A percentile compares a stretch with the other conserved stretches of the same genome.
Evolutionary conservation across 1,284 basidiomycete species (phyloP).

Genomic region (Sphagnurus paluster): DNA sequence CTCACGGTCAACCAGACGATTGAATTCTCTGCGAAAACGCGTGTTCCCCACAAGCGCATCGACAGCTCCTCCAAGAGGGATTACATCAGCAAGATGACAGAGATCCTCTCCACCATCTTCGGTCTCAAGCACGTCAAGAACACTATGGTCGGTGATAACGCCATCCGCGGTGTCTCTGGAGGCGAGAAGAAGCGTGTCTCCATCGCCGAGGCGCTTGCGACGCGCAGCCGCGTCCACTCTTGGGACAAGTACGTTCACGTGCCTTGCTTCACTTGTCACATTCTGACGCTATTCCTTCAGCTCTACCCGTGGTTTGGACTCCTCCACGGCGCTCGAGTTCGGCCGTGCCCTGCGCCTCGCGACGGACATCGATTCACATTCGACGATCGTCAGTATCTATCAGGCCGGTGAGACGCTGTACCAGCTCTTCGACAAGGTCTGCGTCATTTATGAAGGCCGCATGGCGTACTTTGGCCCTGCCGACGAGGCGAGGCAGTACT

Average conservation of each 20-base stretch:
- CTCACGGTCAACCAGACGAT: constrained; percentile 73
- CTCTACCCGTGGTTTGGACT: constrained; percentile 72
- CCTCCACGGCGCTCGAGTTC: constrained; percentile 69
- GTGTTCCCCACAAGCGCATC: constrained; percentile 52
- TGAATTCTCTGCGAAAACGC: constrained; percentile 60
- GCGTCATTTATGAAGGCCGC: constrained; percentile 58
- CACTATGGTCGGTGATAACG: constrained; percentile 73
- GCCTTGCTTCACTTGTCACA: not conserved
- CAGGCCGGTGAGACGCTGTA: constrained; percentile 61
- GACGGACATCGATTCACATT: constrained; percentile 52
- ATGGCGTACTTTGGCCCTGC: constrained; percentile 76
- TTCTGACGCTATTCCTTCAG: constrained; percentile 29
- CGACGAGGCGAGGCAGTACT: constrained; percentile 62
- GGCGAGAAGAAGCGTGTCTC: constrained; percentile 79
- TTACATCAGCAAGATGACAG: constrained; percentile 46
- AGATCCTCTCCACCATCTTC: constrained; percentile 66
- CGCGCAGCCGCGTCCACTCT: constrained; percentile 41
- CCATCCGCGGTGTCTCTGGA: constrained; percentile 76
- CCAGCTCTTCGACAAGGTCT: constrained; percentile 64
- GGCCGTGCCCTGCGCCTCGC: constrained; percentile 60
- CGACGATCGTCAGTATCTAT: constrained; percentile 70
- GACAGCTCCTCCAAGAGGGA: constrained; percentile 43
- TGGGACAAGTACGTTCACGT: constrained; percentile 53
- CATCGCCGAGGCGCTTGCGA: constrained; percentile 52
- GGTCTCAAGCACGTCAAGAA: constrained; percentile 65